Conservation (phyloP, 2,329 filamentous ascomycete species). For the Coleophoma eucalyptorum region DNA sequence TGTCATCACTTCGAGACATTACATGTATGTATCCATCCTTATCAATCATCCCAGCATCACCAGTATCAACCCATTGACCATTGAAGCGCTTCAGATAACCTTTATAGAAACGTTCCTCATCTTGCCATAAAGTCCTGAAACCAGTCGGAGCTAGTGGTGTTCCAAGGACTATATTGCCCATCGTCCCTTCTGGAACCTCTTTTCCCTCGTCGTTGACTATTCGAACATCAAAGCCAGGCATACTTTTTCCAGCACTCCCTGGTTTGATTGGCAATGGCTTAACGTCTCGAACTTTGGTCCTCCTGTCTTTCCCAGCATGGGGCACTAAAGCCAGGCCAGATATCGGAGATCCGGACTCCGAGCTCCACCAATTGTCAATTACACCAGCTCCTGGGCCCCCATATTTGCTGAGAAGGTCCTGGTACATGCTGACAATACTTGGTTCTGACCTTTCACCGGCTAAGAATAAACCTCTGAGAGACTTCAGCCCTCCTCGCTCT, state of each 20-base stretch:
- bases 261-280: constrained; percentile 65
- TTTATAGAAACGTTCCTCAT: constrained; percentile 80
- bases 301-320: constrained; percentile 51
- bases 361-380: constrained; percentile 74
- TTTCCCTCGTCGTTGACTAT: constrained; percentile 78
- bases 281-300: constrained; percentile 27
- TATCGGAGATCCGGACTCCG: constrained; percentile 66
- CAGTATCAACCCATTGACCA: constrained; percentile 85
- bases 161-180: constrained; percentile 89
- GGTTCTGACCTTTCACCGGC: constrained; percentile 90
- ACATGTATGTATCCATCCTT: constrained; percentile 63
- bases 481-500: constrained; percentile 64
- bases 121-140: constrained; percentile 81
- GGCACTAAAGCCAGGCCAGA: constrained; percentile 62
- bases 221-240: constrained; percentile 87
- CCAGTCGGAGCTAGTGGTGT: constrained; percentile 82
- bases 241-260: constrained; percentile 84
- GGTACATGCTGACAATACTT: constrained; percentile 77
- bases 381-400: constrained; percentile 60
- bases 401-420: constrained; percentile 64
- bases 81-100: constrained; percentile 80
- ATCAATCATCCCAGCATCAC: constrained; percentile 86
- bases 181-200: constrained; percentile 65
- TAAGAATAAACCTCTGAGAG: constrained; percentile 72
- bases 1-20: constrained; percentile 70